Base-by-base conservation (phyloP, 768 basidiomycete species). In the Pleurotus eryngii region DNA sequence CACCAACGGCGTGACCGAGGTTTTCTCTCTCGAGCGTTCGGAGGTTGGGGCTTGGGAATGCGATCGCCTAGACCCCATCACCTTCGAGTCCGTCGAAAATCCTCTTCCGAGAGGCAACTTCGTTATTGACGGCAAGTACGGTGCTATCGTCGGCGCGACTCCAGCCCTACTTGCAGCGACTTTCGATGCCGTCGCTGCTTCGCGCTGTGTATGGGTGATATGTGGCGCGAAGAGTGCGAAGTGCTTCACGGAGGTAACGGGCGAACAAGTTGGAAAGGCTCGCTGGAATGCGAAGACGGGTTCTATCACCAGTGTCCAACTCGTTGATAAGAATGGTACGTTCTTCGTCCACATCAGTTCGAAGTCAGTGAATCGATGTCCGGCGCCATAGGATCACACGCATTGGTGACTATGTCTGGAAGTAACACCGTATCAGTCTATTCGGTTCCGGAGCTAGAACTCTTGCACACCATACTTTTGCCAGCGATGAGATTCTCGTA, bases 321-420 rank as follows among this genome's bases (percentile, higher is more conserved):
- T 89, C 14, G 74, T 92, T 3, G 81, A 83, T 55, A 81, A 80
- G 62, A 76, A 83, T 62, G 83, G 90, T 89, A 64, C 57, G 81
- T 49, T 26, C 30, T 35, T 35, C 30, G 8, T 35, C 30, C 30
- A 9, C 30, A 11, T 35, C 30, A 9, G 30, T 35, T 35, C 9
- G 30, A 35, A 35, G 8, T 42, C 30, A 46, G 20, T 53, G 18
- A 8, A 22, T 61, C 46, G 58, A 12, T 59, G 8, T 48, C 17
- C 46, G 15, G 55, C 42, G 38, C 12, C 6, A n/a, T 40, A 82
- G 80, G 78, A 37, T 79, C 78, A 48, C 80, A 74, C 62, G 83
- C 79, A 2, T 70, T 89, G 24, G 78, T 84, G 17, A 79, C 81
- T 20, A 77, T 84, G 60, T 85, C 82, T 0, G 80, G 81, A 60